Evolutionary conservation across 2,329 filamentous ascomycete genomes (phyloP).

Genomic region (Talaromyces sp.): DNA sequence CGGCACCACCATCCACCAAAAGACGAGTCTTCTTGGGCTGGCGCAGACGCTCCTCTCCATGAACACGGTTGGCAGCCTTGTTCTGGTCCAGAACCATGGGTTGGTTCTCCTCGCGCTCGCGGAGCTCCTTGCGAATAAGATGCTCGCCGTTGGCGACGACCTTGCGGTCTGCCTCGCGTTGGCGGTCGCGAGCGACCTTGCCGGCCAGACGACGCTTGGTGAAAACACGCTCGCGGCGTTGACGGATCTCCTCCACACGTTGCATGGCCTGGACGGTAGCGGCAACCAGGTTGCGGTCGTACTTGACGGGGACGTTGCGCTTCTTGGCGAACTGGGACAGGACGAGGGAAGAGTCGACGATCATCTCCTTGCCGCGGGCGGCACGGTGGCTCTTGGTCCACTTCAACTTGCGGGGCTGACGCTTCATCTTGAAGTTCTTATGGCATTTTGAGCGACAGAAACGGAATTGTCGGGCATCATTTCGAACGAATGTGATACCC

Average conservation of each 20-base stretch:
- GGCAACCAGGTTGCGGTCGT: slow-evolving; percentile 87
- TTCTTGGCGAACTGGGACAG: slow-evolving; percentile 77
- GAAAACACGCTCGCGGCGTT: slow-evolving; percentile 83
- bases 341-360: slow-evolving; percentile 84
- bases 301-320: slow-evolving; percentile 91
- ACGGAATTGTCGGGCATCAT: slow-evolving; percentile 66
- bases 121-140: slow-evolving; percentile 73
- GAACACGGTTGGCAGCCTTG: slow-evolving; percentile 40
- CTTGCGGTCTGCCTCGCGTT: slow-evolving; percentile 79
- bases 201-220: slow-evolving; percentile 93
- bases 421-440: slow-evolving; percentile 94
- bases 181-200: slow-evolving; percentile 71
- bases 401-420: slow-evolving; percentile 93
- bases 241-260: slow-evolving; percentile 81
- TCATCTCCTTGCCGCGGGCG: slow-evolving; percentile 82
- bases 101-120: slow-evolving; percentile 57
- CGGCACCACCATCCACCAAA: slow-evolving; percentile 47
- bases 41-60: slow-evolving; percentile 45
- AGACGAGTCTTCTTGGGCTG: slow-evolving; percentile 49
- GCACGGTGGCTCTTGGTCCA: slow-evolving; percentile 95
- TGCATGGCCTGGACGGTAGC: slow-evolving; percentile 92
- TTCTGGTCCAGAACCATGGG: slow-evolving; percentile 37
- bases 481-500: slow-evolving; percentile 68
- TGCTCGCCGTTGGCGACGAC: slow-evolving; percentile 91
- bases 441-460: slow-evolving; percentile 72